Conservation (phyloP, 2,329 filamentous ascomycete genomes). For the Periconia macrospinosa region DNA sequence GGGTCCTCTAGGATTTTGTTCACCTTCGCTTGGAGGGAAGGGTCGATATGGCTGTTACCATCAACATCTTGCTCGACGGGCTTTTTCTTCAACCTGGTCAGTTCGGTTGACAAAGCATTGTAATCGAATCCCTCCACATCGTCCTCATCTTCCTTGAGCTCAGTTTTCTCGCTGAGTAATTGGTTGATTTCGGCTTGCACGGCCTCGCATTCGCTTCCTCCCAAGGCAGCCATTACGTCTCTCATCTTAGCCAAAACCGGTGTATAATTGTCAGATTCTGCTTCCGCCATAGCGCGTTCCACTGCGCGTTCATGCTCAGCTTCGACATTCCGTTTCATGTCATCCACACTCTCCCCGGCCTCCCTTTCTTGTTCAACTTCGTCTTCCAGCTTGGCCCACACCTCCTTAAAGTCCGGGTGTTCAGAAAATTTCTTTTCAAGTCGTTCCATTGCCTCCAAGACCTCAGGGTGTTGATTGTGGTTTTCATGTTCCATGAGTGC, state of each 20-base stretch:
- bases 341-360: too few species aligned
- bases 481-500: neutral
- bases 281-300: conserved; percentile 3
- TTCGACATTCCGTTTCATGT: conserved; percentile 19
- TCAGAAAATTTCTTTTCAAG: neutral
- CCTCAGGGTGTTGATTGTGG: neutral
- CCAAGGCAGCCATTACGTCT: conserved; percentile 27
- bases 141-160: conserved; percentile 12
- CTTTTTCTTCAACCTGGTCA: conserved; percentile 20
- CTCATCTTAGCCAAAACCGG: conserved; percentile 27
- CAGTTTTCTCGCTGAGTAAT: conserved; percentile 19
- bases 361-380: neutral
- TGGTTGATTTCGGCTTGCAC: conserved; percentile 25
- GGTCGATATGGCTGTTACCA: conserved; percentile 23
- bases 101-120: conserved; percentile 22
- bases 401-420: neutral
- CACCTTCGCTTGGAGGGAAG: conserved; percentile 35
- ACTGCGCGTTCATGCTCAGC: conserved; percentile 8
- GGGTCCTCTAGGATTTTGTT: conserved; percentile 40
- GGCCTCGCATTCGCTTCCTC: conserved; percentile 11
- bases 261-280: conserved; percentile 5
- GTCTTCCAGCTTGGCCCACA: neutral
- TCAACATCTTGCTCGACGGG: conserved; percentile 3
- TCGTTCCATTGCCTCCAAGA: neutral
- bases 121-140: conserved; percentile 22